Conservation (phyloP, 495 filamentous ascomycete species). For the Trichoderma erinaceum region DNA sequence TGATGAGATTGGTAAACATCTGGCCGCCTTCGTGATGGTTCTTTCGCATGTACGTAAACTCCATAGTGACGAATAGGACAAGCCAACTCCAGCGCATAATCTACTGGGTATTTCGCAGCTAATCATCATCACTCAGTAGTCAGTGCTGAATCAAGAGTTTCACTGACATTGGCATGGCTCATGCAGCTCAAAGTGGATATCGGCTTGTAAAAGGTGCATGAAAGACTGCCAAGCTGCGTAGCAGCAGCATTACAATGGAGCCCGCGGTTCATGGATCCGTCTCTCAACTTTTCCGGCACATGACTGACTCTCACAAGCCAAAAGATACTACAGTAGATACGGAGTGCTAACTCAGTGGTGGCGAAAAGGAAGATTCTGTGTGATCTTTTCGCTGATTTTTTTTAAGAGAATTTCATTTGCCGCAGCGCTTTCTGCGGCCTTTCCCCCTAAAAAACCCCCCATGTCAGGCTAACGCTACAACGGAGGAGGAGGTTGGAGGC, state of each 20-base stretch:
- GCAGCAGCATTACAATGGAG: background rate
- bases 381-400: background rate
- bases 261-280: background rate
- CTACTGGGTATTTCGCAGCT: background rate
- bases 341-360: background rate
- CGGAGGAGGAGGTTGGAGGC: background rate
- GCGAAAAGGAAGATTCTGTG: background rate
- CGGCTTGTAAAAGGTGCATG: background rate
- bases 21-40: background rate
- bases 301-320: background rate
- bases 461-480: background rate
- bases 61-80: background rate
- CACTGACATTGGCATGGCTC: background rate
- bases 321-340: background rate
- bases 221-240: background rate
- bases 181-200: slow-evolving; percentile 3
- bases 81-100: background rate
- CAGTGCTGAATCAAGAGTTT: background rate
- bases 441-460: too few species aligned
- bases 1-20: background rate
- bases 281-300: background rate
- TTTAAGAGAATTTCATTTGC: background rate
- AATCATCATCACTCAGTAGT: background rate
- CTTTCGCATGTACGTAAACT: background rate
- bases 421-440: background rate